Conservation (phyloP, 805 yeast genomes). For the Scheffersomyces spartinae region DNA sequence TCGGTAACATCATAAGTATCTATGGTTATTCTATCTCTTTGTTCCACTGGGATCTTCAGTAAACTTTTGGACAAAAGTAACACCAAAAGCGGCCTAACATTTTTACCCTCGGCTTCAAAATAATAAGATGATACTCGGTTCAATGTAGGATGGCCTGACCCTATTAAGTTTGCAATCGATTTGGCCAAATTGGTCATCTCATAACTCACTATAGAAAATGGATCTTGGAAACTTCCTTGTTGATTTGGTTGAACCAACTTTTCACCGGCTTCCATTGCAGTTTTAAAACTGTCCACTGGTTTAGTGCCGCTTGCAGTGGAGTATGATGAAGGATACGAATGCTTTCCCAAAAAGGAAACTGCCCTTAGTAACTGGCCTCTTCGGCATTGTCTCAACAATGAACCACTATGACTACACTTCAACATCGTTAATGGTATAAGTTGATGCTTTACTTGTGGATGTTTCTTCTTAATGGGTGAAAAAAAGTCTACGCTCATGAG, state of each 20-base stretch:
- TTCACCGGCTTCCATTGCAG: constrained; percentile 67
- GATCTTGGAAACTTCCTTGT: constrained; percentile 50
- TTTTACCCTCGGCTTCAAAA: constrained; percentile 94
- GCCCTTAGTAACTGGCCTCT: too few species aligned
- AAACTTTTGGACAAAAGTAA: constrained; percentile 74
- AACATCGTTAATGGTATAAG: too few species aligned
- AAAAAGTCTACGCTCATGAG: too few species aligned
- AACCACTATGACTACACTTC: too few species aligned
- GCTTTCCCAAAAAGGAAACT: too few species aligned
- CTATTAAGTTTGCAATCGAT: constrained; percentile 77
- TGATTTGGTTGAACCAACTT: constrained; percentile 55
- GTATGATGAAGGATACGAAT: too few species aligned
- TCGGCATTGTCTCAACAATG: too few species aligned
- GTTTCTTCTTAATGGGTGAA: too few species aligned
- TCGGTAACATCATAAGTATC: constrained; percentile 57
- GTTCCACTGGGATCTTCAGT: constrained; percentile 54
- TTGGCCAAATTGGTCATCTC: constrained; percentile 87
- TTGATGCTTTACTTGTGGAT: too few species aligned
- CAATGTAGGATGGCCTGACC: constrained; percentile 88
- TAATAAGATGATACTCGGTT: constrained; percentile 90
- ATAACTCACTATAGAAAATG: constrained; percentile 79
- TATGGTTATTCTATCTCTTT: constrained; percentile 53
- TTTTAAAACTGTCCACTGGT: too few species aligned
- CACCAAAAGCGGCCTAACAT: constrained; percentile 85
- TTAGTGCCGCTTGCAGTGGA: too few species aligned